Evolutionary conservation across 164 flowering plant genomes (phyloP).

Genomic region (Nymphaea colorata): DNA sequence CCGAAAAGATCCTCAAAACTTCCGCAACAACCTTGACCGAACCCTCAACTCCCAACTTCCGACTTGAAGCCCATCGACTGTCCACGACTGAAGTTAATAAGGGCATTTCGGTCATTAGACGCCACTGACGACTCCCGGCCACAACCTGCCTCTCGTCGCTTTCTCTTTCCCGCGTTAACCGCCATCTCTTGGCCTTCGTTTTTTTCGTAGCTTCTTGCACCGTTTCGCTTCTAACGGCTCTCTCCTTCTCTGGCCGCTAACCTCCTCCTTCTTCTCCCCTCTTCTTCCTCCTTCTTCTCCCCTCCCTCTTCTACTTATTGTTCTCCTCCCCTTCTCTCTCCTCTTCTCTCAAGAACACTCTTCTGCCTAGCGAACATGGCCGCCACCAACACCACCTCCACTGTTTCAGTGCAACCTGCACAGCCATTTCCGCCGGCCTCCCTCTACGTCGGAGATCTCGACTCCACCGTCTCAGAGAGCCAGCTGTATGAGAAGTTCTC

Average conservation of each 20-base stretch:
- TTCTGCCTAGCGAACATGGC: no score
- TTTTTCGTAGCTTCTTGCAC: not conserved
- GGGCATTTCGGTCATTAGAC: not conserved
- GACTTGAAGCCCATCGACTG: not conserved
- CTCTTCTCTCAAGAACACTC: no score
- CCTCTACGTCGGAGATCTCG: constrained; percentile 9
- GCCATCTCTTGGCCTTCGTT: not conserved
- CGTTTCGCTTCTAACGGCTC: not conserved
- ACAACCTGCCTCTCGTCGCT: not conserved
- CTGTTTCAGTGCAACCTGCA: no score
- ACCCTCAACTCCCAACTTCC: no score
- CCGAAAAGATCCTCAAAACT: no score
- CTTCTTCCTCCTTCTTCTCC: not conserved
- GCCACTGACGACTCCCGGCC: not conserved
- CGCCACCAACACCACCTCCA: no score
- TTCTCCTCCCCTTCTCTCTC: not conserved
- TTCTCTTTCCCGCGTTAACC: not conserved
- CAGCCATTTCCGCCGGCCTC: not conserved
- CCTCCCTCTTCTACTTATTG: not conserved
- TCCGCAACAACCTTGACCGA: no score
- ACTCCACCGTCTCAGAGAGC: not conserved
- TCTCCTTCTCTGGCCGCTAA: not conserved
- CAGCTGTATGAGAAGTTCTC: constrained; percentile 1
- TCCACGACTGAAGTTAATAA: not conserved
- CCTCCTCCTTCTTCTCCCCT: not conserved